Evolutionary conservation across 1,284 basidiomycete species (phyloP).

Genomic region (Trametes pubescens): DNA sequence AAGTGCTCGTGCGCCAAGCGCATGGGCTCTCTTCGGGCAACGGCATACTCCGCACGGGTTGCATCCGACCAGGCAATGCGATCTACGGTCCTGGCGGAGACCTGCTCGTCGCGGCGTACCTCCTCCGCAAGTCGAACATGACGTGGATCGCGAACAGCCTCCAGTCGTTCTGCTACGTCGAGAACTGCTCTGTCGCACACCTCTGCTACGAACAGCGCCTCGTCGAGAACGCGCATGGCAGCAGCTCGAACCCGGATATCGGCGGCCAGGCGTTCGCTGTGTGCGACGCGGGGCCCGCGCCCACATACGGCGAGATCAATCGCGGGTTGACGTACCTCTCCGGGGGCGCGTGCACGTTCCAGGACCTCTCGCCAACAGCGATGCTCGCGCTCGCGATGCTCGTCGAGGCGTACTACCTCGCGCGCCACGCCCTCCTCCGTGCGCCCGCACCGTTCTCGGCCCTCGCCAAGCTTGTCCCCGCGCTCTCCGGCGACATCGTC

Average conservation of each 20-base stretch:
- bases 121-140: constrained; percentile 64
- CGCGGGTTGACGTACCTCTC: constrained; percentile 42
- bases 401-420: constrained; percentile 63
- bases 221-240: constrained; percentile 47
- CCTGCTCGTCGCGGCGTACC: constrained; percentile 66
- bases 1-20: constrained; percentile 62
- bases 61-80: constrained; percentile 77
- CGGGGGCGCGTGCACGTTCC: constrained; percentile 57
- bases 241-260: constrained; percentile 62
- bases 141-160: constrained; percentile 66
- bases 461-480: constrained; percentile 54
- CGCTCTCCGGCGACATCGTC: constrained; percentile 59
- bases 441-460: constrained; percentile 43
- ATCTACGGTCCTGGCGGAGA: constrained; percentile 79
- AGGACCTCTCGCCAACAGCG: constrained; percentile 57
- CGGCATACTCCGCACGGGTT: constrained; percentile 65
- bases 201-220: constrained; percentile 76
- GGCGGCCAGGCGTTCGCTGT: constrained; percentile 74
- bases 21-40: constrained; percentile 51
- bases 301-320: constrained; percentile 69
- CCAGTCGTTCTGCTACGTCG: constrained; percentile 74
- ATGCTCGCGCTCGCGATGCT: constrained; percentile 63
- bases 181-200: constrained; percentile 76
- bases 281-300: constrained; percentile 66
- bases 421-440: constrained; percentile 48